phyloP scores from a whole-genome alignment of 2,329 filamentous ascomycete genomes.

The Fusarium denticulatum region DNA sequence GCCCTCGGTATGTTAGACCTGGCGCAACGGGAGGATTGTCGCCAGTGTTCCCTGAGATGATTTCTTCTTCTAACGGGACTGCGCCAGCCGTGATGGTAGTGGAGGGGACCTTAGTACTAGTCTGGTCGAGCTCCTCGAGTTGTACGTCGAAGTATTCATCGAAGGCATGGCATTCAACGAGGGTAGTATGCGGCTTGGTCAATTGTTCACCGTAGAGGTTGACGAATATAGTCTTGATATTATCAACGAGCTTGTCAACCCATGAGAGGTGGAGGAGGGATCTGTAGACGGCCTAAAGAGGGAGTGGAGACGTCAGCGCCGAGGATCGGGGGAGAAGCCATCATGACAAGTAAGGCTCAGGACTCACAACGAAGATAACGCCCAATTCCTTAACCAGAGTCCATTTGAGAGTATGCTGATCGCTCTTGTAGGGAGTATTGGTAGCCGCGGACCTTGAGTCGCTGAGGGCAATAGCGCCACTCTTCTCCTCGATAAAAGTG shows the following conservation, averaged over 20 bases:
- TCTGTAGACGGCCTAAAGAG: slow-evolving; percentile 87
- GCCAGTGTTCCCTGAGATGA: slow-evolving; percentile 43
- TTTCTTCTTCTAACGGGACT: slow-evolving; percentile 48
- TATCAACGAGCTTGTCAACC: slow-evolving; percentile 96
- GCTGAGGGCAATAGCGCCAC: slow-evolving; percentile 68
- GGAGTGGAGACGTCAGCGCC: slow-evolving; percentile 38
- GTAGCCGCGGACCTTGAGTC: slow-evolving; percentile 66
- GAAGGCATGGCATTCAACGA: slow-evolving; percentile 82
- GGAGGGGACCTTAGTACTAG: slow-evolving; percentile 51
- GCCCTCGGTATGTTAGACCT: slow-evolving; percentile 54
- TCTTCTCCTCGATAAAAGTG: slow-evolving; percentile 96
- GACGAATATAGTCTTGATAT: slow-evolving; percentile 91
- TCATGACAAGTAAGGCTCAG: slow-evolving; percentile 23
- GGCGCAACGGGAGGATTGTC: slow-evolving; percentile 47
- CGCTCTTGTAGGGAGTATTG: slow-evolving; percentile 84
- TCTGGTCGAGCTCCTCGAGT: slow-evolving; percentile 79
- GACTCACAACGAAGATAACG: slow-evolving; percentile 86
- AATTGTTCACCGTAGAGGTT: slow-evolving; percentile 90
- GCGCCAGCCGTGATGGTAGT: slow-evolving; percentile 41
- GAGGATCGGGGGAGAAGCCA: slow-evolving; percentile 31
- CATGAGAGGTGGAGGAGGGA: slow-evolving; percentile 94
- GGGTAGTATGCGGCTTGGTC: slow-evolving; percentile 79
- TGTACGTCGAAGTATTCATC: slow-evolving; percentile 96
- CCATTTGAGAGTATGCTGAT: slow-evolving; percentile 96
- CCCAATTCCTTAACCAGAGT: slow-evolving; percentile 91